These are phyloP conservation scores for Starmerella potacharoeniae DNA, from an alignment of 805 yeast species.

Conservation along the genomic window DNA sequence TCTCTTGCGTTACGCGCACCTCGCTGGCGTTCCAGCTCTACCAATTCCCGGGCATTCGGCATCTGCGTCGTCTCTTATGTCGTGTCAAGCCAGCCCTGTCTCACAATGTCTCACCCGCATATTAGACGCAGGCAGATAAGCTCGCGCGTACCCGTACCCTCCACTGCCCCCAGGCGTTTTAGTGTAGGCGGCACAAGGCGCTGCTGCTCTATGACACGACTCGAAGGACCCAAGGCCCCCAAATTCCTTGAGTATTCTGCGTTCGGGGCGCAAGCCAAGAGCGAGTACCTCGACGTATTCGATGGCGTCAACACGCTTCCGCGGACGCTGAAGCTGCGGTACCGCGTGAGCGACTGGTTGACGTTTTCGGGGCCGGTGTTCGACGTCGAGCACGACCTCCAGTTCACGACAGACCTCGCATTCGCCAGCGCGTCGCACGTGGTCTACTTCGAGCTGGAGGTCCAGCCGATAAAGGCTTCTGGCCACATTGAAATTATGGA, in stretches of 20 bases:
- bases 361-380: neutral
- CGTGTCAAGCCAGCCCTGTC: too few species aligned
- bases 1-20: too few species aligned
- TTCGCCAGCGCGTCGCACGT: neutral
- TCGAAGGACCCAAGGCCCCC: neutral
- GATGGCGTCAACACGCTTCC: neutral
- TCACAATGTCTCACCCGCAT: too few species aligned
- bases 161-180: too few species aligned
- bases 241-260: neutral
- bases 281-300: neutral
- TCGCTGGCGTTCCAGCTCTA: too few species aligned
- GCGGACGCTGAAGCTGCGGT: neutral
- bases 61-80: too few species aligned
- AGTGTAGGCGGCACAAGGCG: too few species aligned
- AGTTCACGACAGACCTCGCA: neutral
- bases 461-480: too few species aligned
- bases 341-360: neutral
- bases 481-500: neutral
- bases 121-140: too few species aligned
- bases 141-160: too few species aligned
- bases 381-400: neutral
- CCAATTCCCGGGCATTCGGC: too few species aligned
- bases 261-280: neutral
- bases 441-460: neutral
- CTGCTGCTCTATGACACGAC: too few species aligned